phyloP scores from a whole-genome alignment of 768 basidiomycete species.

The Pulveroboletus sp. region DNA sequence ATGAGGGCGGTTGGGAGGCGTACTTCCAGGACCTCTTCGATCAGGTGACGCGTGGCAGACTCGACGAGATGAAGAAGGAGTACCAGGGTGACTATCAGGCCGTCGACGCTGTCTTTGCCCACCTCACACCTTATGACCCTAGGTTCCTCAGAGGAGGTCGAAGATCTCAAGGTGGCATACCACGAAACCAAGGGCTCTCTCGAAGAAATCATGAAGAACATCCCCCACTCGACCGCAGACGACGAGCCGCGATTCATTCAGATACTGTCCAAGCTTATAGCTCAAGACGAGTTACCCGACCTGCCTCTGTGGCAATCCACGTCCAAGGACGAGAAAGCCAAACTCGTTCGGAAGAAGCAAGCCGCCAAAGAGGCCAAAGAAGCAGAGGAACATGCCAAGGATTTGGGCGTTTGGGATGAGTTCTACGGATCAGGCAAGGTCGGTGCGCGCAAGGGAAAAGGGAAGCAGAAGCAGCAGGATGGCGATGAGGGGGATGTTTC shows the following conservation, averaged over 20 bases:
- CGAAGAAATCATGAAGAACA: slow-evolving; percentile 74
- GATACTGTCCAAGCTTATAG: slow-evolving; percentile 63
- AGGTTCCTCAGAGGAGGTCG: slow-evolving; percentile 85
- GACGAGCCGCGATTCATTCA: slow-evolving; percentile 85
- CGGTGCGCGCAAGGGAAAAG: slow-evolving; percentile 52
- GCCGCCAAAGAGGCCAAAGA: slow-evolving; percentile 77
- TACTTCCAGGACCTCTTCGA: slow-evolving; percentile 93
- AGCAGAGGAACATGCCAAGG: slow-evolving; percentile 79
- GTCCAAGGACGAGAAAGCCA: slow-evolving; percentile 77
- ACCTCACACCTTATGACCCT: slow-evolving; percentile 1
- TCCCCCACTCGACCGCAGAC: slow-evolving; percentile 78
- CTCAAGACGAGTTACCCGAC: slow-evolving; percentile 51
- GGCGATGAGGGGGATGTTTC: slow-evolving; percentile 61
- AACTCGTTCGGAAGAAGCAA: slow-evolving; percentile 66
- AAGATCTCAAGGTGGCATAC: slow-evolving; percentile 78
- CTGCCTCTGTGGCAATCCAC: slow-evolving; percentile 63
- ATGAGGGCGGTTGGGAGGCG: slow-evolving; percentile 84
- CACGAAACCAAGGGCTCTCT: slow-evolving; percentile 67
- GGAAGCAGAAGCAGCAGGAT: slow-evolving; percentile 44
- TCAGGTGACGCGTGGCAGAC: slow-evolving; percentile 74
- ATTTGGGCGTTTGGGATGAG: slow-evolving; percentile 92
- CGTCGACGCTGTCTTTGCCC: not conserved
- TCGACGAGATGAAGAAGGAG: slow-evolving; percentile 90
- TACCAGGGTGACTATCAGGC: slow-evolving; percentile 73
- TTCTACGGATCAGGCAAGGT: slow-evolving; percentile 79